These are phyloP conservation scores for Talaromyces rugulosus DNA, from an alignment of 2,329 filamentous ascomycete species.

Conservation along the genomic window DNA sequence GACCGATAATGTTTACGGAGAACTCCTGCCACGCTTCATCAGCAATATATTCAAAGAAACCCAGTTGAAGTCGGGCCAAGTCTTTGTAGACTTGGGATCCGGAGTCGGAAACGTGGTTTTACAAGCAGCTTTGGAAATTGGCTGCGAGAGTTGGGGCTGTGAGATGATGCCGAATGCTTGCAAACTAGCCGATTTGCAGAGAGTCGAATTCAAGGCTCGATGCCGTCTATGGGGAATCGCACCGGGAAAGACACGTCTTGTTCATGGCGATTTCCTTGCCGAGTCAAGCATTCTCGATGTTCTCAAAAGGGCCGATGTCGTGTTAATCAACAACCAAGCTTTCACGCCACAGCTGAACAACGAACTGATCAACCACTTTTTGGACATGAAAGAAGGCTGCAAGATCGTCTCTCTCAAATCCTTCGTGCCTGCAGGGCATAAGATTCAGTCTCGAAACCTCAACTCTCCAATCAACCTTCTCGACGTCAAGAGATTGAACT, in stretches of 20 bases:
- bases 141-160: conserved; percentile 92
- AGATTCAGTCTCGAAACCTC: conserved; percentile 67
- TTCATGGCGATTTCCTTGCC: conserved; percentile 78
- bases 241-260: conserved; percentile 72
- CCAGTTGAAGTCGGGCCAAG: conserved; percentile 71
- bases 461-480: conserved; percentile 80
- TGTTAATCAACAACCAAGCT: conserved; percentile 96
- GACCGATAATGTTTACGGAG: conserved; percentile 91
- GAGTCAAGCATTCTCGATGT: conserved; percentile 66
- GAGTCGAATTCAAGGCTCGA: conserved; percentile 76
- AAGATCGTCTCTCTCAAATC: conserved; percentile 88
- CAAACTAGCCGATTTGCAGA: conserved; percentile 73
- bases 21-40: conserved; percentile 80
- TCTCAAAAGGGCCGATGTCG: conserved; percentile 83
- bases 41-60: conserved; percentile 76
- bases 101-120: conserved; percentile 94
- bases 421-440: conserved; percentile 78
- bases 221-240: conserved; percentile 85
- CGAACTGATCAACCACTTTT: conserved; percentile 78
- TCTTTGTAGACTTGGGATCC: conserved; percentile 92
- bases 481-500: conserved; percentile 68
- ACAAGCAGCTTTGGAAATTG: conserved; percentile 87
- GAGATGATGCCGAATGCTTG: conserved; percentile 93
- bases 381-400: conserved; percentile 87
- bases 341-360: conserved; percentile 87